Base-by-base conservation (phyloP, 768 basidiomycete species). In the Leccinellum luteum region DNA sequence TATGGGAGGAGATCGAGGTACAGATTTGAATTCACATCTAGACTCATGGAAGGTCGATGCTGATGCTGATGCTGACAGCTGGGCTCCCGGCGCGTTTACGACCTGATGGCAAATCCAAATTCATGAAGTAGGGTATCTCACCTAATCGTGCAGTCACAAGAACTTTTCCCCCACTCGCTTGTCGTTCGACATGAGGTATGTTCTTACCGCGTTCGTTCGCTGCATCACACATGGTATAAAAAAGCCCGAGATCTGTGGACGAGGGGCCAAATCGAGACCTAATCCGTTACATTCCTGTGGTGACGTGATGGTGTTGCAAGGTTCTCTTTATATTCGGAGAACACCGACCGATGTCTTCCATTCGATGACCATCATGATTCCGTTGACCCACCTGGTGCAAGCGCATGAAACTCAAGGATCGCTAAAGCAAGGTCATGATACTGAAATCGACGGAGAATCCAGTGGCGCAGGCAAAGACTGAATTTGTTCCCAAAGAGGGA, bases 401-500 rank as follows among this genome's bases (percentile, higher is more conserved):
- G 28, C 38, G 3, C 12, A 32, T 48, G 43, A 41, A 44, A 23
- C 27, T 28, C 23, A 43, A 55, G 3, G 17, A 52, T 48, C 28
- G 43, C 38, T 15, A 28, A 23, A 52, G 51, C n/a, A 48, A 44
- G 43, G 41, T 48, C 10, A 19, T 43, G 4, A 41, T 28, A 5
- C 45, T 41, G 55, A 51, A 45, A 7, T 45, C 21, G 23, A 32
- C 51, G 53, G 52, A 60, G 50, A 54, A 65, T 34, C 38, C 25
- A 55, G 44, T 28, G 23, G 52, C 35, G 43, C 35, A n/a, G 43
- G 7, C 19, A 2, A 47, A 21, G 50, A 25, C 17, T 45, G 21
- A n/a, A 31, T 44, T 47, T 23, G 45, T 41, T 54, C 41, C 35
- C 21, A 25, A 21, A 9, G 38, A 15, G 23, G 27, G n/a, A 48